Evolutionary conservation across 2,329 filamentous ascomycete species (phyloP).

Genomic region (Monilinia aucupariae): DNA sequence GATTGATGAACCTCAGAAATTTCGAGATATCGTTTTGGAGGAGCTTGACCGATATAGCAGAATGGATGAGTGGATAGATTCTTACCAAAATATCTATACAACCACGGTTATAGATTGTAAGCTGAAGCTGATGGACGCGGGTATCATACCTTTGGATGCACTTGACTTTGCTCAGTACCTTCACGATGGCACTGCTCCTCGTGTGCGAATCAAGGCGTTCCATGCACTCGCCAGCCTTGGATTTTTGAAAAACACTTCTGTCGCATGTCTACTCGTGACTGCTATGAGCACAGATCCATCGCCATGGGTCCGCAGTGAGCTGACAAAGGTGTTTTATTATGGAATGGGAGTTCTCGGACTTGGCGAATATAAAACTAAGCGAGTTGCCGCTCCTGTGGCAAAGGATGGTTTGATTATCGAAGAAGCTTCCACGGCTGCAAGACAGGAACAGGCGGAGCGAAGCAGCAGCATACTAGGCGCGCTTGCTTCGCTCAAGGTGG

Average conservation of each 20-base stretch:
- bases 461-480: constrained; percentile 46
- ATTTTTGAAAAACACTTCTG: constrained; percentile 48
- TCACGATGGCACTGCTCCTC: constrained; percentile 57
- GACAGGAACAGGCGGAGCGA: constrained; percentile 44
- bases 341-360: constrained; percentile 60
- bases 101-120: constrained; percentile 57
- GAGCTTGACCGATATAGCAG: constrained; percentile 63
- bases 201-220: constrained; percentile 61
- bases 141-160: constrained; percentile 50
- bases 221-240: constrained; percentile 60
- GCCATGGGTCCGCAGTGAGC: constrained; percentile 54
- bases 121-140: constrained; percentile 57
- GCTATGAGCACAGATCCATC: constrained; percentile 58
- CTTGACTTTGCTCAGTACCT: constrained; percentile 59
- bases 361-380: constrained; percentile 45
- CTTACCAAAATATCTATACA: constrained; percentile 63
- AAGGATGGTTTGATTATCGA: constrained; percentile 41
- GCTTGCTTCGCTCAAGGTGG: constrained; percentile 44
- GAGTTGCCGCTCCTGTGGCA: constrained; percentile 21
- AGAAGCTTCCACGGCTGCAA: constrained; percentile 42
- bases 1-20: constrained; percentile 40
- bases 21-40: constrained; percentile 45
- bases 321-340: constrained; percentile 54
- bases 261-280: constrained; percentile 53
- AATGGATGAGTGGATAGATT: constrained; percentile 63